Conservation (phyloP, 768 basidiomycete genomes). For the Kwoniella pini region DNA sequence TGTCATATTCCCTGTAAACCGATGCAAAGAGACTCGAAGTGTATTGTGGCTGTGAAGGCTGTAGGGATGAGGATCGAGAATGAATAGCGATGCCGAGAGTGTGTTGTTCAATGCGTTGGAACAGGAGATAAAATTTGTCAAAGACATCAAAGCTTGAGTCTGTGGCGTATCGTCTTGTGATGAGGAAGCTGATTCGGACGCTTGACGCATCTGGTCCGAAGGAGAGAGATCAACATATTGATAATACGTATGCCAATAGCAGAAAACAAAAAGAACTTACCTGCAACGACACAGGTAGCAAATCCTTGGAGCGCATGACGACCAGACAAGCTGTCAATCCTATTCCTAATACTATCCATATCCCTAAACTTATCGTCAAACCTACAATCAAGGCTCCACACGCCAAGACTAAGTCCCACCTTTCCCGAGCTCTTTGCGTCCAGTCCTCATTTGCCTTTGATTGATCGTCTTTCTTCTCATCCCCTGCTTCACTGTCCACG, state of each 20-base stretch:
- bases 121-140: conserved; percentile 22
- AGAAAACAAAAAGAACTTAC: too few relatives aligned
- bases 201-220: too few relatives aligned
- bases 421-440: background rate
- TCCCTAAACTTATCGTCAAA: conserved; percentile 13
- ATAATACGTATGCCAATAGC: too few relatives aligned
- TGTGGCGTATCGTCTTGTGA: background rate
- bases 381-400: conserved; percentile 12
- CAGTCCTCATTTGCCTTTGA: background rate
- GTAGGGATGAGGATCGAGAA: conserved; percentile 20
- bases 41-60: conserved; percentile 5
- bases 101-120: conserved; percentile 25
- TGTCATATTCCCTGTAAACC: conserved; percentile 27
- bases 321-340: background rate
- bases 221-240: too few relatives aligned
- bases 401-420: conserved; percentile 36
- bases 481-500: background rate
- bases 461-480: background rate
- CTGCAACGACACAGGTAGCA: background rate
- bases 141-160: conserved; percentile 3
- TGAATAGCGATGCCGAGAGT: conserved; percentile 22
- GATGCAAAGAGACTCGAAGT: conserved; percentile 39
- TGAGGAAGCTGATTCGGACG: too few relatives aligned
- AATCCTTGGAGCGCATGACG: background rate
- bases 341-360: conserved; percentile 6